Evolutionary conservation across 495 filamentous ascomycete genomes (phyloP).

Genomic region (Aspergillus cristatus): DNA sequence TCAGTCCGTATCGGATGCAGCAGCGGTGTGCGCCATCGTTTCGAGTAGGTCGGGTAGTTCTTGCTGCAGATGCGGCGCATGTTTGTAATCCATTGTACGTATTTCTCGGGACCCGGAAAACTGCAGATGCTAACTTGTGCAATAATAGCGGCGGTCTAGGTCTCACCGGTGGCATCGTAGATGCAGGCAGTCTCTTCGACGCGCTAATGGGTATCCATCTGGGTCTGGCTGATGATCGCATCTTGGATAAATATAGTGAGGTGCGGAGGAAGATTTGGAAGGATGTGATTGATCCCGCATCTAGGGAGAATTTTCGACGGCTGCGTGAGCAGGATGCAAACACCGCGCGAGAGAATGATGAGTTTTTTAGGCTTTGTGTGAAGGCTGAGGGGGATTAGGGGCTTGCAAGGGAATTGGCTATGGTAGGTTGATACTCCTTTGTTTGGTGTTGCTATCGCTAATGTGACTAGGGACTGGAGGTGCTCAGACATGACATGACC

Average conservation of each 20-base stretch:
- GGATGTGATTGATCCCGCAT: conserved; percentile 47
- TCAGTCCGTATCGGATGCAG: conserved; percentile 52
- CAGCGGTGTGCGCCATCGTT: conserved; percentile 50
- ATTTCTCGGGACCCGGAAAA: not conserved
- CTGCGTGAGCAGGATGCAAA: conserved; percentile 29
- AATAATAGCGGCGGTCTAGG: conserved; percentile 43
- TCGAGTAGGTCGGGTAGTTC: conserved; percentile 45
- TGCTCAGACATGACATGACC: conserved; percentile 22
- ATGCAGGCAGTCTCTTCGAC: conserved; percentile 50
- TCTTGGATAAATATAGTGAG: conserved; percentile 49
- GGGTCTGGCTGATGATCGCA: conserved; percentile 40
- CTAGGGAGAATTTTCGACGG: conserved; percentile 39
- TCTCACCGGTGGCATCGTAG: conserved; percentile 52
- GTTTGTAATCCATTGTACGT: conserved; percentile 39
- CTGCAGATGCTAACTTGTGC: not conserved
- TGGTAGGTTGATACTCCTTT: conserved; percentile 10
- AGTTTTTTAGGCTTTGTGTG: conserved; percentile 26
- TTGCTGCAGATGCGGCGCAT: conserved; percentile 49
- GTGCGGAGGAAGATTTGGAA: conserved; percentile 47
- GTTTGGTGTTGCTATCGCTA: not conserved
- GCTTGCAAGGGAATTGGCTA: conserved; percentile 14
- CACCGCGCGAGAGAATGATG: conserved; percentile 22
- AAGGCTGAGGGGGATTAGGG: conserved; percentile 16
- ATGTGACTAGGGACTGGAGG: conserved; percentile 14
- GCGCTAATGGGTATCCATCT: conserved; percentile 47